phyloP scores from a whole-genome alignment of 441 rosid species.

The Populus hybrid region DNA sequence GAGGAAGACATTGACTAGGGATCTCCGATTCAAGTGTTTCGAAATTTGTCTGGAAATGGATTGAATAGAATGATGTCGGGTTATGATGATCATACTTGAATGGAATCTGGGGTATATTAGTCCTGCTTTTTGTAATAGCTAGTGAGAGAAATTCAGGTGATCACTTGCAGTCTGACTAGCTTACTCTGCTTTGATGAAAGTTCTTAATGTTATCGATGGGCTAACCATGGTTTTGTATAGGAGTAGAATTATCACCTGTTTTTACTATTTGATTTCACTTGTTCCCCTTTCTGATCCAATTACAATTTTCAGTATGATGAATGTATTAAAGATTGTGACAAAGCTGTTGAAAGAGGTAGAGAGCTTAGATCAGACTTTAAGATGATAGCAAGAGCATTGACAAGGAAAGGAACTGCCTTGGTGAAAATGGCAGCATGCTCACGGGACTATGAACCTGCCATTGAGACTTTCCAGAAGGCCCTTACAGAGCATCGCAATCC shows the following conservation, averaged over 20 bases:
- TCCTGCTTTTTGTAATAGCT: not conserved
- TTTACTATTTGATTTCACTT: not conserved
- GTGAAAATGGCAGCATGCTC: conserved; percentile 75
- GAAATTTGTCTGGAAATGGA: not conserved
- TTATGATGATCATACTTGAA: not conserved
- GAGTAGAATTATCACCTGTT: not conserved
- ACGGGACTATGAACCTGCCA: conserved; percentile 69
- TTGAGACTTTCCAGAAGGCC: conserved; percentile 93
- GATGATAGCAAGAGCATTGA: conserved; percentile 91
- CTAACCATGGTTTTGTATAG: not conserved
- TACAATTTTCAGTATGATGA: conserved; percentile 60
- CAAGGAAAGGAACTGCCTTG: conserved; percentile 91
- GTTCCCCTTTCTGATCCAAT: not conserved
- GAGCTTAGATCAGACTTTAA: conserved; percentile 90
- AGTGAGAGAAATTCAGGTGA: not conserved
- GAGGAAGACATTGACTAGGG: not conserved
- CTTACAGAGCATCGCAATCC: conserved; percentile 96
- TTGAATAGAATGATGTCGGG: not conserved
- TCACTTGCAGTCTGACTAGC: not conserved
- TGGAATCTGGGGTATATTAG: not conserved
- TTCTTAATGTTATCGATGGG: not conserved
- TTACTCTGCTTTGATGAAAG: not conserved
- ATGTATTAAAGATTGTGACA: conserved; percentile 83
- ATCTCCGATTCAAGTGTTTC: not conserved
- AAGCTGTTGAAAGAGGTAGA: conserved; percentile 95